Percentiles rank a stretch among this genome's conserved stretches.
phyloP scores from a whole-genome alignment of 2,329 filamentous ascomycete genomes.

The Pseudogymnoascus sp. region DNA sequence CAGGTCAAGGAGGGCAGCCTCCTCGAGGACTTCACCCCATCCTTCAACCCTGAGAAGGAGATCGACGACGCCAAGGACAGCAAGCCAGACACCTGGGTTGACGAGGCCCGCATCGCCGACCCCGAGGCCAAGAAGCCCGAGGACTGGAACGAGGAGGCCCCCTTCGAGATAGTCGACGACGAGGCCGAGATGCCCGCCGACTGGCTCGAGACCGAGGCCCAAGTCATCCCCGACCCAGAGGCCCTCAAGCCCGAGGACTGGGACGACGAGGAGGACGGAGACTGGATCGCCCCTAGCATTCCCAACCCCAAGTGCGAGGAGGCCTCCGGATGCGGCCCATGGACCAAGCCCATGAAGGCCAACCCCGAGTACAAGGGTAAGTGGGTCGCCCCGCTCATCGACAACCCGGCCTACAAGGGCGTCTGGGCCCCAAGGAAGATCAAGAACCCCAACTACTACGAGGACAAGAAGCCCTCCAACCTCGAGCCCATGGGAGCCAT shows the following conservation, averaged over 20 bases:
- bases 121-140: constrained; percentile 93
- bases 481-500: constrained; percentile 98
- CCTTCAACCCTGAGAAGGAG: constrained; percentile 92
- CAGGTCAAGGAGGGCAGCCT: constrained; percentile 82
- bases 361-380: constrained; percentile 99
- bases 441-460: constrained; percentile 88
- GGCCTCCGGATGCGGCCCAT: constrained; percentile 85
- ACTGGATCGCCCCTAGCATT: constrained; percentile 85
- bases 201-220: constrained; percentile 87
- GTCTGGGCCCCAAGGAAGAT: constrained; percentile 93
- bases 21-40: constrained; percentile 82
- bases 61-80: constrained; percentile 89
- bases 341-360: constrained; percentile 84
- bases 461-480: constrained; percentile 95
- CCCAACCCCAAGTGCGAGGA: constrained; percentile 95
- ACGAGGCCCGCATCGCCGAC: constrained; percentile 82
- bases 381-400: constrained; percentile 85
- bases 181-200: constrained; percentile 86
- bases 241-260: constrained; percentile 97
- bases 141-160: constrained; percentile 98
- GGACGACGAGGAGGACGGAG: constrained; percentile 99
- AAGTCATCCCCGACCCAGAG: constrained; percentile 80
- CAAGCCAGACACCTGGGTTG: constrained; percentile 95
- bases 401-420: constrained; percentile 98
- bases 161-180: constrained; percentile 91